Percentiles rank a stretch among this genome's conserved stretches.
Conservation (phyloP, 495 filamentous ascomycete genomes). For the Neurospora hispaniola region DNA sequence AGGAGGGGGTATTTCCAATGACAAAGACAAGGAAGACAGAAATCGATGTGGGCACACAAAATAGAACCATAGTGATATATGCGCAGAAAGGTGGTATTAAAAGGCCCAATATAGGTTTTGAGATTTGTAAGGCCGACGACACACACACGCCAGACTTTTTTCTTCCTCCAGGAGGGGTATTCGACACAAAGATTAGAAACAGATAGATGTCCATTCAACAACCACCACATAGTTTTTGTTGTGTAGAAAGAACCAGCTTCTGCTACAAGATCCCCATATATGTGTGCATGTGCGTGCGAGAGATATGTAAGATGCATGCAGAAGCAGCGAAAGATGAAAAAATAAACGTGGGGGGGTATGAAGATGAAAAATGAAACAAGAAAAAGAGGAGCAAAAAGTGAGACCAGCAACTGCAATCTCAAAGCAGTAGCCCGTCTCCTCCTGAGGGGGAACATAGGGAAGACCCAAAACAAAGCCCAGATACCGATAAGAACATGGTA, state of each 20-base stretch:
- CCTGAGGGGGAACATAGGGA: conserved; percentile 4
- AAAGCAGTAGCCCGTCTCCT: not conserved
- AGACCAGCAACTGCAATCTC: not conserved
- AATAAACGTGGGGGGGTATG: not conserved
- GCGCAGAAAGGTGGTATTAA: conserved; percentile 10
- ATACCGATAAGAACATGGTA: conserved; percentile 1
- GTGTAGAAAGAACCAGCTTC: not conserved
- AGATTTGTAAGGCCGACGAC: not conserved
- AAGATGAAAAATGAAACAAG: conserved; percentile 1
- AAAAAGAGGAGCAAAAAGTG: not conserved
- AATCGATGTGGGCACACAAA: not conserved
- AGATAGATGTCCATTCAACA: not conserved
- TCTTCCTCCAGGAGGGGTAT: not conserved
- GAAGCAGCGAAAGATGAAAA: not conserved
- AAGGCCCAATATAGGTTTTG: conserved; percentile 3
- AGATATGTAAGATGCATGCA: conserved; percentile 1
- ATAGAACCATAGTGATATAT: not conserved
- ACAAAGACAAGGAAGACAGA: conserved; percentile 3
- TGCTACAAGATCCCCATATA: conserved; percentile 3
- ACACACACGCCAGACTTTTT: not conserved
- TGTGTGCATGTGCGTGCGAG: conserved; percentile 1
- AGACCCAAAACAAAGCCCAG: conserved; percentile 6
- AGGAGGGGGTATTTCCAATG: conserved; percentile 11
- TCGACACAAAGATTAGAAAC: not conserved
- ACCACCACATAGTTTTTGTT: not conserved